Evolutionary conservation across 768 basidiomycete genomes (phyloP), one percentile per base, ranked within the genome.

Genomic region (Termitomyces sp.): DNA sequence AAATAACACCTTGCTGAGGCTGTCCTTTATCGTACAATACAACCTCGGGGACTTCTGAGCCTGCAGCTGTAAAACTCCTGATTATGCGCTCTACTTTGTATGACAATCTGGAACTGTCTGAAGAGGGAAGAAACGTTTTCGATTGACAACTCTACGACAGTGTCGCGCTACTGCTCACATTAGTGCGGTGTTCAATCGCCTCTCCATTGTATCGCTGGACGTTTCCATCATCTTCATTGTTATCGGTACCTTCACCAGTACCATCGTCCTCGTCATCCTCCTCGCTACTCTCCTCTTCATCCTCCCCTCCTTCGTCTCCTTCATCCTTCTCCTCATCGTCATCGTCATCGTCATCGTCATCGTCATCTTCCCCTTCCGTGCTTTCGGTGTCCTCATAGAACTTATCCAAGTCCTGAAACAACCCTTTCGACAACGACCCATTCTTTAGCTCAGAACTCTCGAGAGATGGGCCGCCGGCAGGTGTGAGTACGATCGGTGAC

Each of bases 331-430:
- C 71, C 0, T 65, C 67, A 1, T 66, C 65, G 0, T 62, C 69
- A 5, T 63, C 67, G 9, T 63, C 62, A 0, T 65, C 64, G 1
- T 64, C 64, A 8, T 68, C 71, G 0, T 65, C 66, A 1, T 65
- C 59, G 0, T 63, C 60, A 2, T 64, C 59, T 7, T 66, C 68
- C 14, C 65, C 68, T 24, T 63, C 65, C 11, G 62, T 64, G 6
- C 65, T 61, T 3, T 71, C 72, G 0, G 66, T 71, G 35, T 79
- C 83, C 5, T 76, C 87, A 65, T 92, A 93, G 65, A 93, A 93
- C 58, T 81, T 76, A 62, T 93, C 88, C 60, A 93, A 68, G 68
- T 93, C 80, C 66, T 74, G 83, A 59, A 71, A 73, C 38, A 74
- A 74, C 42, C 74, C 79, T 54, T 75, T 76, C 50, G 72, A 67